Base-by-base conservation (phyloP, 2,329 filamentous ascomycete species). In the Colletotrichum horii region DNA sequence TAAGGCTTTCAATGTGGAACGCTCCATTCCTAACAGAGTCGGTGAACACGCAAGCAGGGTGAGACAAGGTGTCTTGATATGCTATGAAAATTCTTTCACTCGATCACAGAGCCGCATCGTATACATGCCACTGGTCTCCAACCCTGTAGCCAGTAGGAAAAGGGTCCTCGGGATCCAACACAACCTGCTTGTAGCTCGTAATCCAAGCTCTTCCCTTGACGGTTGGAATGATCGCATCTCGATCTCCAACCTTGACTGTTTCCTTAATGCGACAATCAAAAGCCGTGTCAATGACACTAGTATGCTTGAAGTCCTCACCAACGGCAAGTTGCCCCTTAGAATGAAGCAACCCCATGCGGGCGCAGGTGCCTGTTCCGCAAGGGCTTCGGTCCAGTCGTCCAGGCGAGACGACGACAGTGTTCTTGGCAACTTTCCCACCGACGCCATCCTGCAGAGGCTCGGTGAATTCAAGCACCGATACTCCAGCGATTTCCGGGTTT, bases 171-270 rank as follows among this genome's bases (percentile, higher is more conserved):
- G 84, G 82, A 71, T 88, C 86, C 14, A 88, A 76, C n/a, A 87
- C 80, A 4, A 85, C 80, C 68, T 87, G 83, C 76, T 87, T 86
- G 76, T 83, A 85, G 28, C 85, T 82, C 0, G 86, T 87, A 62
- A 88, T 85, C 87, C 87, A 88, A 4, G 83, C 87, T 24, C 85
- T 79, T 1, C 87, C 87, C 65, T 86, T 85, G 3, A 88, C 80
- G 0, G 81, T 84, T 0, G 87, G 83, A 8, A 86, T 66, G 15
- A 88, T 80, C 4, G 86, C 87, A 28, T 83, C 79, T 48, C 83
- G 84, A 1, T 81, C 58, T 1, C 85, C 87, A 3, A 88, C 83
- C 55, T 80, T 85, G 3, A 84, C 83, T 0, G 79, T 84, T 30
- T 36, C 1, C 83, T 82, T 15, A 68, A 88, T 86, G 9, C 81